phyloP scores from a whole-genome alignment of 192 early-diverging fungal species.

The Spizellomyces punctatus region DNA sequence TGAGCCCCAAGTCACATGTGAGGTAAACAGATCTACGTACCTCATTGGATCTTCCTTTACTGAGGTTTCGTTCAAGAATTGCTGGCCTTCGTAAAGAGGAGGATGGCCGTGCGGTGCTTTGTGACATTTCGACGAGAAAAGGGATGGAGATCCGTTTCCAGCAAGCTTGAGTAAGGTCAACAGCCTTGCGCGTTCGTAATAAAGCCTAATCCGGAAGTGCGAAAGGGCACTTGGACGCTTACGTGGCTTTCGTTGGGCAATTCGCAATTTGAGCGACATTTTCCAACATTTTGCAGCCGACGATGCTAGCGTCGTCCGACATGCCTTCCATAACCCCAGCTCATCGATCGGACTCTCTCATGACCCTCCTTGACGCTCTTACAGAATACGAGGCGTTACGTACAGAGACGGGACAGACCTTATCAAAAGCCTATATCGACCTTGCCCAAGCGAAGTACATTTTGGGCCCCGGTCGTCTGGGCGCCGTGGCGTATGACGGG shows the following conservation, averaged over 20 bases:
- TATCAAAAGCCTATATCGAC: constrained; percentile 4
- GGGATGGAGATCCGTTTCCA: neutral
- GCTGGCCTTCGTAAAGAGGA: constrained; percentile 17
- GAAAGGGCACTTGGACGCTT: too few relatives aligned
- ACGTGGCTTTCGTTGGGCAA: too few relatives aligned
- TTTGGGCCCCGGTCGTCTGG: neutral
- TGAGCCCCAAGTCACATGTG: constrained; percentile 58
- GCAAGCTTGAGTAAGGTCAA: too few relatives aligned
- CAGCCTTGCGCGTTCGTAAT: too few relatives aligned
- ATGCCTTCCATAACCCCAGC: too few relatives aligned
- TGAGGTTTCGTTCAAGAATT: constrained; percentile 78
- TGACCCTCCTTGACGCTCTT: neutral
- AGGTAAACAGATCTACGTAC: constrained; percentile 74
- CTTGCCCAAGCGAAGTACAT: constrained; percentile 5
- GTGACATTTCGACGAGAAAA: neutral
- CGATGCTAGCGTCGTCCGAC: too few relatives aligned
- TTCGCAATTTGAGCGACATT: too few relatives aligned
- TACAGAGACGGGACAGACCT: neutral
- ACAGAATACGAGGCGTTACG: neutral
- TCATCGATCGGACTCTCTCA: neutral
- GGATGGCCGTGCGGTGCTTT: neutral
- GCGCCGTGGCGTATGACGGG: neutral
- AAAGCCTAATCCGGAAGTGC: too few relatives aligned
- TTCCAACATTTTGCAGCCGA: too few relatives aligned
- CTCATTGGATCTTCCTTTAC: constrained; percentile 71